Percentiles rank a stretch among this genome's conserved stretches.
These are phyloP conservation scores for Excoecaria agallocha DNA, from an alignment of 345 rosid genomes.

Conservation along the genomic window DNA sequence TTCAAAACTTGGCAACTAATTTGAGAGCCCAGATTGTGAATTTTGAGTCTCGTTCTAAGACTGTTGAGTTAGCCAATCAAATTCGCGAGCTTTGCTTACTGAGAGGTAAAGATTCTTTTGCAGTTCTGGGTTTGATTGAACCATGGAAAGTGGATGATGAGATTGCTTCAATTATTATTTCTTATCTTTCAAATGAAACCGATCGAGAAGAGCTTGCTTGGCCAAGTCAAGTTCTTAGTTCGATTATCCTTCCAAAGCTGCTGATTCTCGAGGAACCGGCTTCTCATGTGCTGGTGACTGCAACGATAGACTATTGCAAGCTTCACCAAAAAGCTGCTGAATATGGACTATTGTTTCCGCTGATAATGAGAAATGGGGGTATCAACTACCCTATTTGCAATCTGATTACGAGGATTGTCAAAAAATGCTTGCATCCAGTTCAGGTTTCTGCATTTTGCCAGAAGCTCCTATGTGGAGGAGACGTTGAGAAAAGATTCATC, in stretches of 20 bases:
- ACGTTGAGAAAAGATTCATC: slow-evolving; percentile 39
- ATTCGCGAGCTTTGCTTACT: slow-evolving; percentile 50
- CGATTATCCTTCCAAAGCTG: slow-evolving; percentile 65
- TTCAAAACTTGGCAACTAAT: slow-evolving; percentile 33
- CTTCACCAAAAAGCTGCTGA: slow-evolving; percentile 62
- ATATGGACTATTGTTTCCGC: slow-evolving; percentile 54
- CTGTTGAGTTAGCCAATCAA: slow-evolving; percentile 42
- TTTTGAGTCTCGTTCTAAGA: slow-evolving; percentile 45
- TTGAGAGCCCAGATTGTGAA: slow-evolving; percentile 40
- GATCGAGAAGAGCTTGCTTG: slow-evolving; percentile 50
- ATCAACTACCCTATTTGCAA: slow-evolving; percentile 57
- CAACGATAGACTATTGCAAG: slow-evolving; percentile 59
- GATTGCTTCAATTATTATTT: slow-evolving; percentile 50
- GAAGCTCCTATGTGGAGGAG: slow-evolving; percentile 59
- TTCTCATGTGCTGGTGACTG: slow-evolving; percentile 55
- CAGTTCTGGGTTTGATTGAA: slow-evolving; percentile 55
- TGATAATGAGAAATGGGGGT: slow-evolving; percentile 52
- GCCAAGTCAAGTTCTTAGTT: slow-evolving; percentile 67
- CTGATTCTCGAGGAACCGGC: slow-evolving; percentile 52
- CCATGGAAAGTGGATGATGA: slow-evolving; percentile 77
- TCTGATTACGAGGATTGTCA: slow-evolving; percentile 50
- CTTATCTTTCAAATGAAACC: slow-evolving; percentile 37
- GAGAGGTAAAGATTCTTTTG: slow-evolving; percentile 36
- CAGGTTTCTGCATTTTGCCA: slow-evolving; percentile 68
- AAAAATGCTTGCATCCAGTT: slow-evolving; percentile 74